Percentiles rank a stretch among this genome's conserved stretches.
Conservation (phyloP, 352 stramenopile species). For the Pythium diclinum region DNA sequence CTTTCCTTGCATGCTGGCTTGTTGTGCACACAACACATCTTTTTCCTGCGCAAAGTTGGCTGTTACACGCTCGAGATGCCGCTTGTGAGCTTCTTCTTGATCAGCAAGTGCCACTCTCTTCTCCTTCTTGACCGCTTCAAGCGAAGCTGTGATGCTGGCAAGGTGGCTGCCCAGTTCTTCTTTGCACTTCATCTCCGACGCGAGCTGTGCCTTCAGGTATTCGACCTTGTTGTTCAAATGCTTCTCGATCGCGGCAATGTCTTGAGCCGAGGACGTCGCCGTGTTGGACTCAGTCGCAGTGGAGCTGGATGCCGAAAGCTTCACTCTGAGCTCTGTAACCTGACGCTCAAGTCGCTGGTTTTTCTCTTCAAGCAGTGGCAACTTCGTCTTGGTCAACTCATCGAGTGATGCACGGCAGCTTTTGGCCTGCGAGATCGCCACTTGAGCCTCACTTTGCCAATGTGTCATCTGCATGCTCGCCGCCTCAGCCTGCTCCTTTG, state of each 20-base stretch:
- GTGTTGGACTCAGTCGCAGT: background rate
- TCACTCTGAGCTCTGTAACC: conserved; percentile 38
- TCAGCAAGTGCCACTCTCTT: conserved; percentile 47
- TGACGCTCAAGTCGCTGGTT: conserved; percentile 60
- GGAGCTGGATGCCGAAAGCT: background rate
- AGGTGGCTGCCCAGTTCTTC: conserved; percentile 74
- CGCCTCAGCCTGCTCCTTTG: conserved; percentile 53
- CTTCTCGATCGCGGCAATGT: conserved; percentile 61
- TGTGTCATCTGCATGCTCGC: conserved; percentile 44
- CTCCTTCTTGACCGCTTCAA: conserved; percentile 69
- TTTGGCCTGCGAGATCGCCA: conserved; percentile 50
- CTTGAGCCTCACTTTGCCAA: conserved; percentile 51
- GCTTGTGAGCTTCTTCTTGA: conserved; percentile 59
- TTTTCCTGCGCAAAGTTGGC: conserved; percentile 51
- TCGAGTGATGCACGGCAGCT: conserved; percentile 45
- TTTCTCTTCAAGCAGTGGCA: conserved; percentile 60
- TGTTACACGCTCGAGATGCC: conserved; percentile 46
- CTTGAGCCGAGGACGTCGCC: conserved; percentile 12
- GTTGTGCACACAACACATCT: conserved; percentile 41
- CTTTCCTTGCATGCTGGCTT: conserved; percentile 54
- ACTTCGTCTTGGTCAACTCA: conserved; percentile 46
- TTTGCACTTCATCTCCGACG: conserved; percentile 85
- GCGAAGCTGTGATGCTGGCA: conserved; percentile 51
- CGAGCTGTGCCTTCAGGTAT: conserved; percentile 78
- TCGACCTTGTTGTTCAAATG: conserved; percentile 76